A percentile compares a stretch with the other conserved stretches of the same genome.
These are phyloP conservation scores for Jamesozyma rosinii DNA, from an alignment of 805 yeast genomes.

Conservation along the genomic window DNA sequence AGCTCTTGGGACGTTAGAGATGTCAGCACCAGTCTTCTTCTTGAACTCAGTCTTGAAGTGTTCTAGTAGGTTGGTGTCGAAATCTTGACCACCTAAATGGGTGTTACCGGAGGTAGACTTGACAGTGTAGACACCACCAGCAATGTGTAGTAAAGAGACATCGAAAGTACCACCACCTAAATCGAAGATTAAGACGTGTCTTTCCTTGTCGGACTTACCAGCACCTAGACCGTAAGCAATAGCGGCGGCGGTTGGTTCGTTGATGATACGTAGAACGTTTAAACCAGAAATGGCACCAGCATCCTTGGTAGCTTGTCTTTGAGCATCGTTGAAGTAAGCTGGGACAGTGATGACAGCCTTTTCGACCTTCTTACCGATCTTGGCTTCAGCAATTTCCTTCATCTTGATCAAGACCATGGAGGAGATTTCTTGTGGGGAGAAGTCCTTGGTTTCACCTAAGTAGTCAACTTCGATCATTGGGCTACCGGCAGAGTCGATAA, in stretches of 20 bases:
- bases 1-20: conserved; percentile 81
- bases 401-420: conserved; percentile 72
- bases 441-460: conserved; percentile 58
- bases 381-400: conserved; percentile 73
- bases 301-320: conserved; percentile 76
- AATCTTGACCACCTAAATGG: conserved; percentile 99
- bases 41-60: conserved; percentile 90
- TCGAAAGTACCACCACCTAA: conserved; percentile 98
- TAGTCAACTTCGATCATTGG: conserved; percentile 63
- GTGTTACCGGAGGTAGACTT: conserved; percentile 99
- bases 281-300: conserved; percentile 92
- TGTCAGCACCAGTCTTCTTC: conserved; percentile 89
- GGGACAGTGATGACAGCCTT: conserved; percentile 73
- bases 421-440: conserved; percentile 67
- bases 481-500: conserved; percentile 52
- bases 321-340: conserved; percentile 77
- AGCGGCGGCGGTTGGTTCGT: conserved; percentile 95
- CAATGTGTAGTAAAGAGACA: conserved; percentile 85
- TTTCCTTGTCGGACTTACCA: conserved; percentile 70
- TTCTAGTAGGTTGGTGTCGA: conserved; percentile 90
- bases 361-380: conserved; percentile 51
- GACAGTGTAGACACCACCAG: conserved; percentile 94
- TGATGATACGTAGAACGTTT: conserved; percentile 68
- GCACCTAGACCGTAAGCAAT: conserved; percentile 98
- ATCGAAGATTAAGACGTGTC: conserved; percentile 86